Evolutionary conservation across 78 protist genomes (phyloP).

Genomic region (Blattamonas nauphoetae): DNA sequence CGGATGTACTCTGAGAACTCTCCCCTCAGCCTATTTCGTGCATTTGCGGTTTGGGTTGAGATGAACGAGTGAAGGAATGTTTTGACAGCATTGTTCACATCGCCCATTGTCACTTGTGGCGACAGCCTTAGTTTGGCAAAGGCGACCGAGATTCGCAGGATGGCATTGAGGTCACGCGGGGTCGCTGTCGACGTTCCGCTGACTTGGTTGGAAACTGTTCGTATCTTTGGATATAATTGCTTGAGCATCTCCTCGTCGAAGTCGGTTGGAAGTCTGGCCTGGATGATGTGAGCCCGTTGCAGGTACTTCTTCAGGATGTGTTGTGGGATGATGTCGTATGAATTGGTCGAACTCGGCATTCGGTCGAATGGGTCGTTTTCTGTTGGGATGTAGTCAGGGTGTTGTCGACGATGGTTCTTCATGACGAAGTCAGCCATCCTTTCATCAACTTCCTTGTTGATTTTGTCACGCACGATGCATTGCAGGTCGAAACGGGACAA

Average conservation of each 20-base stretch:
- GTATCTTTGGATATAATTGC: conserved; percentile 72
- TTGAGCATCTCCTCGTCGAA: conserved; percentile 55
- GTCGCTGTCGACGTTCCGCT: conserved; percentile 83
- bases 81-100: conserved; percentile 79
- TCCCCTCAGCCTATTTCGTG: not conserved
- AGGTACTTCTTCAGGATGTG: conserved; percentile 83
- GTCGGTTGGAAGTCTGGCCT: conserved; percentile 39
- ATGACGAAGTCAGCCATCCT: conserved; percentile 80
- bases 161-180: conserved; percentile 84
- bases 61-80: conserved; percentile 75
- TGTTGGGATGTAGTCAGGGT: conserved; percentile 47
- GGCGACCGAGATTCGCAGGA: conserved; percentile 88
- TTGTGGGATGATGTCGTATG: conserved; percentile 44
- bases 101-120: conserved; percentile 62
- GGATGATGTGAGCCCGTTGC: conserved; percentile 38
- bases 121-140: conserved; percentile 90
- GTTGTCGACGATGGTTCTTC: conserved; percentile 56
- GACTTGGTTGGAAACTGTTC: conserved; percentile 24
- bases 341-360: not conserved
- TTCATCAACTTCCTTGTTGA: conserved; percentile 66
- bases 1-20: not conserved
- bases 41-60: conserved; percentile 50
- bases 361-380: not conserved
- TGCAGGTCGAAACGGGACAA: conserved; percentile 91
- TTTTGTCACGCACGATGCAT: conserved; percentile 74